Evolutionary conservation across 495 filamentous ascomycete species (phyloP), one percentile per base, ranked within the genome.

Genomic region (Cetradonia linearis): DNA sequence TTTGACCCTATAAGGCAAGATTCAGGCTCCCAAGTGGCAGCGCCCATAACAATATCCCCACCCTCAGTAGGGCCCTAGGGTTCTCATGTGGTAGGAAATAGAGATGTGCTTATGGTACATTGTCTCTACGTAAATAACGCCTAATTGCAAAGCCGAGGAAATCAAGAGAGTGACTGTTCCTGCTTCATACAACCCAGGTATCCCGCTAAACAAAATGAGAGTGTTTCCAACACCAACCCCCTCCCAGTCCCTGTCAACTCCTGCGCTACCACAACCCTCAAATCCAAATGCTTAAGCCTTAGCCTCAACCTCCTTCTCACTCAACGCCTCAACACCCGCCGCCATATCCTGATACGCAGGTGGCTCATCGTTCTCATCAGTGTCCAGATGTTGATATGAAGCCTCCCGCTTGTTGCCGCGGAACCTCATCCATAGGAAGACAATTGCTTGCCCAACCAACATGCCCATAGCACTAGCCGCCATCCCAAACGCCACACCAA

Each of bases 21-120:
- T 1, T 70, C 81, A 25, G 78, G 79, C 63, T 87, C 85, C 18
- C 81, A 85, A 76, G 77, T 85, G 65, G 77, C 67, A 65, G 78
- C 73, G 44, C 67, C 65, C 8, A n/a, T n/a, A n/a, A n/a, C n/a
- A n/a, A n/a, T n/a, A n/a, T n/a, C n/a, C n/a, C n/a, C n/a, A n/a
- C n/a, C n/a, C n/a, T n/a, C n/a, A n/a, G n/a, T n/a, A n/a, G n/a
- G n/a, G n/a, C n/a, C n/a, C n/a, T n/a, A n/a, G n/a, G n/a, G n/a
- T n/a, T 28, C 48, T 27, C 13, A 31, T 10, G 14, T 16, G 18
- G 48, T 5, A 50, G 27, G 25, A n/a, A 49, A 14, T 13, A 50
- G 4, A 50, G 6, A 10, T 23, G 34, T 40, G 34, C 27, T 53
- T 44, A 48, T 56, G 13, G 50, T 56, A 61, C 18, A 48, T 48